phyloP scores from a whole-genome alignment of 148 eudicot species.

The Rhododendron simsii region DNA sequence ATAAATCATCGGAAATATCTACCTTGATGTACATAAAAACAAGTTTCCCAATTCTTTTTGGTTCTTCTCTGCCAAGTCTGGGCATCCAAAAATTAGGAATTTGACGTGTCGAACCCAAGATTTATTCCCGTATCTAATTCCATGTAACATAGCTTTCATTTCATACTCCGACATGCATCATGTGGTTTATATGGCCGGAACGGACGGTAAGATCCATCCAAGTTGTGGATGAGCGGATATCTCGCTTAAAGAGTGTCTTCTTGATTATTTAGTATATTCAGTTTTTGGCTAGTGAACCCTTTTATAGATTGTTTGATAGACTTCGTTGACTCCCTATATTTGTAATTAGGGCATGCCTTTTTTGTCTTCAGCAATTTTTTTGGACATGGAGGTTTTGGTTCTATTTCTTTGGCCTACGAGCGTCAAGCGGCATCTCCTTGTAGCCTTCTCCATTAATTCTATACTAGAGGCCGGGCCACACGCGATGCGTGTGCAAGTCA shows the following conservation, averaged over 20 bases:
- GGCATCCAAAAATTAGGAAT: not conserved
- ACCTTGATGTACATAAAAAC: not conserved
- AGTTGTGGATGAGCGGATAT: not conserved
- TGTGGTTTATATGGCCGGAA: not conserved
- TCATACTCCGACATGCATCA: not conserved
- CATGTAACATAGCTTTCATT: not conserved
- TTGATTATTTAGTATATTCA: not conserved
- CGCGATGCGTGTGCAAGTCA: no score
- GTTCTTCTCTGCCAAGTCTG: not conserved
- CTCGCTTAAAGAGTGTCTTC: not conserved
- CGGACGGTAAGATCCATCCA: not conserved
- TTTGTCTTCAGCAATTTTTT: not conserved
- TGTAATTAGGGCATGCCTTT: not conserved
- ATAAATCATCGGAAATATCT: not conserved
- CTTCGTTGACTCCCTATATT: not conserved
- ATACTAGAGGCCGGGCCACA: no score
- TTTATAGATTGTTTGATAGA: not conserved
- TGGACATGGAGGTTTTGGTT: not conserved
- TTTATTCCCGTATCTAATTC: not conserved
- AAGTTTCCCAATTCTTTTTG: not conserved
- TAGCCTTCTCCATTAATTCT: not conserved
- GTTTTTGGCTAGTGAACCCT: not conserved
- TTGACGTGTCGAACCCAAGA: not conserved
- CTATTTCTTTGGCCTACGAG: not conserved
- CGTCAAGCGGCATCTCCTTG: not conserved